Base-by-base conservation (phyloP, 1,284 basidiomycete genomes). In the Singerocomus rubriflavus region DNA sequence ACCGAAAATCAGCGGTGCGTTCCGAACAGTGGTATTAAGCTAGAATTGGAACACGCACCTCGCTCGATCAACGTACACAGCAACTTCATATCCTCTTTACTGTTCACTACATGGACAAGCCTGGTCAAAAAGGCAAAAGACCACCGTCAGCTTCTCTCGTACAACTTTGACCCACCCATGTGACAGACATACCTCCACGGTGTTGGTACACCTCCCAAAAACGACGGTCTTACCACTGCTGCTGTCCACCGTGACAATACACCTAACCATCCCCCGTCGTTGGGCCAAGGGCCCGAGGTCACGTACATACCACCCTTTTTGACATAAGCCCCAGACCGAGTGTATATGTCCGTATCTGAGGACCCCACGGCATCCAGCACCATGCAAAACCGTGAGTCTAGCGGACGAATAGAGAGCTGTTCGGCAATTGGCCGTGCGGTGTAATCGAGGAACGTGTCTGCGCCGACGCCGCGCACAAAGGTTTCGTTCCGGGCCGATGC, bases 361-460 rank as follows among this genome's bases (percentile, higher is more conserved):
- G 64, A 42, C 2, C 72, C 75, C 4, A 60, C 69, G 0, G 71
- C 62, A 44, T 81, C 79, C 21, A 75, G 58, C 37, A 81, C 69
- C 48, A 76, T 63, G 13, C 76, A 65, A 49, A 71, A 79, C 53
- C 70, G 73, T 2, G 70, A 62, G 1, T 67, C 60, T 2, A 71
- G 72, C 1, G 70, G 63, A 34, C 73, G 63, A 11, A 65, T 58
- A 5, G 57, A 46, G 6, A 84, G 69, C 36, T 73, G 69, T 51
- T 74, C 62, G 21, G 71, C 65, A 1, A 84, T 61, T 8, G 78
- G 70, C n/a, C 66, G 66, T 13, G 71, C 68, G 2, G 75, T 79
- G 53, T 88, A 87, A 61, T 86, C 82, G 37, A 86, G 70, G 44
- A 81, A 77, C 71, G 78, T 67, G 36, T 76, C 74, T 0, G 75